phyloP scores from a whole-genome alignment of 2,329 filamentous ascomycete genomes.

The Coleophoma cylindrospora region DNA sequence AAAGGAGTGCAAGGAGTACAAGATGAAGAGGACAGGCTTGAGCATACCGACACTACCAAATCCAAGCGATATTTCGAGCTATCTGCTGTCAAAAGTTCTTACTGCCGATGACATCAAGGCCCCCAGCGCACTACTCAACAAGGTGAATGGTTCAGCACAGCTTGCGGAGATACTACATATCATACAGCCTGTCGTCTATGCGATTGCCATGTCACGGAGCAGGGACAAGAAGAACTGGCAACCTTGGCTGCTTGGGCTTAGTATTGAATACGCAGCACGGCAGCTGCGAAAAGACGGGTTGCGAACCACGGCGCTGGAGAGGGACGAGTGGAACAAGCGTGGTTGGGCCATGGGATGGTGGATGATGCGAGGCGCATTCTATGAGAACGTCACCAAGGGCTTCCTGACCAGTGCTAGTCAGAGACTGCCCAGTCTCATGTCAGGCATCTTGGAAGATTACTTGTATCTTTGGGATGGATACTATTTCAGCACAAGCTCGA shows the following conservation, averaged over 20 bases:
- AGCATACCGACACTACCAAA: slow-evolving; percentile 79
- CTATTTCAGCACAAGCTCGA: slow-evolving; percentile 58
- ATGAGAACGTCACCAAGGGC: slow-evolving; percentile 82
- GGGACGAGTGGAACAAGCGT: slow-evolving; percentile 82
- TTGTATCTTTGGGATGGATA: slow-evolving; percentile 98
- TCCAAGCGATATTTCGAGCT: slow-evolving; percentile 76
- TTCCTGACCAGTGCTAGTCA: slow-evolving; percentile 52
- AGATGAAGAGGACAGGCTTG: slow-evolving; percentile 91
- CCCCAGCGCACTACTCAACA: slow-evolving; percentile 79
- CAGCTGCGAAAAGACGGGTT: slow-evolving; percentile 62
- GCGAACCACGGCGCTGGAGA: slow-evolving; percentile 80
- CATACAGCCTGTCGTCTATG: slow-evolving; percentile 81
- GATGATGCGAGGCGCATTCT: slow-evolving; percentile 94
- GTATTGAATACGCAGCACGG: slow-evolving; percentile 82
- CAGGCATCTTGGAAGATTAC: slow-evolving; percentile 88
- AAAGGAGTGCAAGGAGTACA: slow-evolving; percentile 56
- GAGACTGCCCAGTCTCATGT: slow-evolving; percentile 59
- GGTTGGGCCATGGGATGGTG: slow-evolving; percentile 94
- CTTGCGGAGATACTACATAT: slow-evolving; percentile 90
- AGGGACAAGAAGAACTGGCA: slow-evolving; percentile 77
- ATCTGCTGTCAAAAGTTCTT: slow-evolving; percentile 83
- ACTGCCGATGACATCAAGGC: slow-evolving; percentile 97
- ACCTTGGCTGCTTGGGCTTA: slow-evolving; percentile 84
- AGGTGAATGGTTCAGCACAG: slow-evolving; percentile 66
- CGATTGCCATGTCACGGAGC: slow-evolving; percentile 66